phyloP scores from a whole-genome alignment of 106 monocot species.

The Allium cepa region DNA sequence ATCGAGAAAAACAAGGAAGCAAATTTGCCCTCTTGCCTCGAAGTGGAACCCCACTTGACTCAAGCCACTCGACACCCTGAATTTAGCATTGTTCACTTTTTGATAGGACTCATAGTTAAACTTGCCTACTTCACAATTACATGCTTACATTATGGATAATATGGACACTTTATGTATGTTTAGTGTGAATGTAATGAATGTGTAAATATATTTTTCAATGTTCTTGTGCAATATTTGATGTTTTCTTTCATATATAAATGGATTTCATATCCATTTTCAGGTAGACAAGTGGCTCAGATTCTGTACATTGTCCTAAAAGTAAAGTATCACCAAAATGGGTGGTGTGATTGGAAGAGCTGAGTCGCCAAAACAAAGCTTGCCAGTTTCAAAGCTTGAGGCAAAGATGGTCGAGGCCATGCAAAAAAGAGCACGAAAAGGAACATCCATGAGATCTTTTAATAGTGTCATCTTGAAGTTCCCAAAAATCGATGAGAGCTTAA shows the following conservation, averaged over 20 bases:
- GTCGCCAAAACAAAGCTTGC: slow-evolving; percentile 13
- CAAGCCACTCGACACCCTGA: too few relatives aligned
- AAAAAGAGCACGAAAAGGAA: slow-evolving; percentile 51
- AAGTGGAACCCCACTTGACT: too few relatives aligned
- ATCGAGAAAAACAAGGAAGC: too few relatives aligned
- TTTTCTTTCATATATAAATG: not conserved
- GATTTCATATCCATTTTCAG: not conserved
- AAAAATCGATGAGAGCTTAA: slow-evolving; percentile 78
- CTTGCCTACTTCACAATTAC: too few relatives aligned
- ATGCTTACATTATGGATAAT: too few relatives aligned
- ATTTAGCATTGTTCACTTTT: too few relatives aligned
- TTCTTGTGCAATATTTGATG: too few relatives aligned
- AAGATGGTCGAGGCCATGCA: slow-evolving; percentile 89
- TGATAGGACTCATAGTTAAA: too few relatives aligned
- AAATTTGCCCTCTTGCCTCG: too few relatives aligned
- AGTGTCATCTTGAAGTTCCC: slow-evolving; percentile 83
- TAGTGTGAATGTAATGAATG: too few relatives aligned
- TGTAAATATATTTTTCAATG: too few relatives aligned
- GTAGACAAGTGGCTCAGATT: slow-evolving; percentile 1
- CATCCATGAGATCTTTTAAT: slow-evolving; percentile 68
- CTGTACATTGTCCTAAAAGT: not conserved
- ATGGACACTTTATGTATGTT: too few relatives aligned
- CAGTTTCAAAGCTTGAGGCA: slow-evolving; percentile 63
- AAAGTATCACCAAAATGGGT: slow-evolving; percentile 31
- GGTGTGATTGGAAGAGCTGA: slow-evolving; percentile 32